Conservation (phyloP, 2,329 filamentous ascomycete genomes). For the Ilyonectria robusta region DNA sequence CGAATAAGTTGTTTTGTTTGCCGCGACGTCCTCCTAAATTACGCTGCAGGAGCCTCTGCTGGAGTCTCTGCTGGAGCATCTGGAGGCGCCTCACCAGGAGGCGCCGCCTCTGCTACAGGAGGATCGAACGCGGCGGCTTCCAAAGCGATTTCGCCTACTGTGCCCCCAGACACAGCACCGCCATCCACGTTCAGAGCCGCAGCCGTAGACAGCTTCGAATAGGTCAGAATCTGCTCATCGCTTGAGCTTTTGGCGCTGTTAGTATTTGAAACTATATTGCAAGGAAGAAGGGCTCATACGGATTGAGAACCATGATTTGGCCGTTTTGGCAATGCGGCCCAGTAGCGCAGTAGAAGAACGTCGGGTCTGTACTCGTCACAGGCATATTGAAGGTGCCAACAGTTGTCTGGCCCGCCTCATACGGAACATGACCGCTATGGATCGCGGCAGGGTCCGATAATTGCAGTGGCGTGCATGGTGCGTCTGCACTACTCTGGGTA, state of each 20-base stretch:
- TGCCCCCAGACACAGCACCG: conserved; percentile 35
- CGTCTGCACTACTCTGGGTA: conserved; percentile 55
- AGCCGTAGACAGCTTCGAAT: conserved; percentile 34
- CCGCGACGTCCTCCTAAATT: background rate
- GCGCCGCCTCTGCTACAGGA: conserved; percentile 28
- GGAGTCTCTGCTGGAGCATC: conserved; percentile 22
- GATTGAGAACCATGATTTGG: conserved; percentile 67
- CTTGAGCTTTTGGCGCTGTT: conserved; percentile 22
- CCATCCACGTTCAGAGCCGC: conserved; percentile 43
- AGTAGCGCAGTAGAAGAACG: conserved; percentile 67
- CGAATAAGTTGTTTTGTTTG: background rate
- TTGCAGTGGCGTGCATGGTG: conserved; percentile 57
- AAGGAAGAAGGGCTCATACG: conserved; percentile 46
- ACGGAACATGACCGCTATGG: conserved; percentile 60
- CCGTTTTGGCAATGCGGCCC: conserved; percentile 64
- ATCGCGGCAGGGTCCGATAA: conserved; percentile 50
- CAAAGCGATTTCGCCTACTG: conserved; percentile 40
- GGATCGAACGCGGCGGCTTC: conserved; percentile 41
- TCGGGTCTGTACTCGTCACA: conserved; percentile 59
- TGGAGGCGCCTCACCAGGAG: conserved; percentile 18
- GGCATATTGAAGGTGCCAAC: conserved; percentile 64
- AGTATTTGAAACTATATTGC: background rate
- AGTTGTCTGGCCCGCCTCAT: conserved; percentile 50
- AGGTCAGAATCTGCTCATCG: conserved; percentile 38
- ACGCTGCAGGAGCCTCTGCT: conserved; percentile 5